Percentiles rank a stretch among this genome's conserved stretches.
Conservation (phyloP, 148 eudicot genomes). For the Oxyria digyna region DNA sequence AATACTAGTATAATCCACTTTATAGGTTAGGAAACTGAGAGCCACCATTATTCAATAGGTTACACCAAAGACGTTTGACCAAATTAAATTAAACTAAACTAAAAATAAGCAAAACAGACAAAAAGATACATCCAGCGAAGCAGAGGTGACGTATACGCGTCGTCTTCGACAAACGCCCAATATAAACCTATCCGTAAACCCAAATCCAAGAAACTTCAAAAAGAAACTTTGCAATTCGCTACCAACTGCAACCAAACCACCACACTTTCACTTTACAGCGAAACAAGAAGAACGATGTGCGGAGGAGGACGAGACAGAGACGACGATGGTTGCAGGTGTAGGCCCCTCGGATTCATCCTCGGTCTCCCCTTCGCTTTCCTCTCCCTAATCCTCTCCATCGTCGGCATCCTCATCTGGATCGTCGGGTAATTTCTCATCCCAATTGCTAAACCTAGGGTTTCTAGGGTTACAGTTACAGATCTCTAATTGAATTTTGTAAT, state of each 20-base stretch:
- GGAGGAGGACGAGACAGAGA: conserved; percentile 20
- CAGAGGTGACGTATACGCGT: neutral
- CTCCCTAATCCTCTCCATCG: conserved; percentile 31
- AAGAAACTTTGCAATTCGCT: neutral
- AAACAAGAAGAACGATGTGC: conserved; percentile 21
- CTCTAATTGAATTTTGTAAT: neutral
- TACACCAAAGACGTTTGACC: neutral
- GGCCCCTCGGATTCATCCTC: conserved; percentile 39
- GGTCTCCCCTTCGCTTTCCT: conserved; percentile 52
- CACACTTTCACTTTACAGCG: neutral
- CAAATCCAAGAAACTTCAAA: neutral
- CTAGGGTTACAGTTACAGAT: neutral
- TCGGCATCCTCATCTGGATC: conserved; percentile 43
- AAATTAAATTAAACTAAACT: neutral
- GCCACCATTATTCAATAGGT: neutral
- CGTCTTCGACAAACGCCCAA: neutral
- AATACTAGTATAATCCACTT: too few relatives aligned
- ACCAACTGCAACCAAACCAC: neutral
- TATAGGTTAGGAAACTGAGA: too few relatives aligned
- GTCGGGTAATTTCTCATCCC: conserved; percentile 30
- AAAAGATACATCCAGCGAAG: neutral
- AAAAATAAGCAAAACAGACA: neutral
- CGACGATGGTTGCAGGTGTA: conserved; percentile 19
- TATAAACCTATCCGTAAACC: neutral
- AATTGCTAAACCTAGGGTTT: neutral